phyloP scores from a whole-genome alignment of 2,329 filamentous ascomycete species.

The Calonectria pauciramosa region DNA sequence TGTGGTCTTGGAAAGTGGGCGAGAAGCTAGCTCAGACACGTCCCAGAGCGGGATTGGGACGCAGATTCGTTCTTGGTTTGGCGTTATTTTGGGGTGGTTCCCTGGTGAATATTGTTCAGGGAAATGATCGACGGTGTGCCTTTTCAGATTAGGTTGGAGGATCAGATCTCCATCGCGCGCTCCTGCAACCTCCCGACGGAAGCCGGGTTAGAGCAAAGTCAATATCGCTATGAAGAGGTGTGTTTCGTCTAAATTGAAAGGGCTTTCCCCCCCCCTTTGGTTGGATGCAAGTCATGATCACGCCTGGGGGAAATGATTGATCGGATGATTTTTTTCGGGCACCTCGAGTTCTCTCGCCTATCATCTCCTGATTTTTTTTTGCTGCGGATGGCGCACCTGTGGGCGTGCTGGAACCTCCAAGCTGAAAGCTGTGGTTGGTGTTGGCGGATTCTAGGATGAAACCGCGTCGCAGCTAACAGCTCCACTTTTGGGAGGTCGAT shows the following conservation, averaged over 20 bases:
- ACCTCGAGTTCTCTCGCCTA: too few species aligned
- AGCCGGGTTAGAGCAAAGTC: slow-evolving; percentile 6
- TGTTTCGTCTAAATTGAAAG: neutral
- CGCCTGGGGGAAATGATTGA: neutral
- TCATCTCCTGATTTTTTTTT: neutral
- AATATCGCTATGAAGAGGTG: neutral
- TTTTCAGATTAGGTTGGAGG: slow-evolving; percentile 9
- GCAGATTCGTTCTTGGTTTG: neutral
- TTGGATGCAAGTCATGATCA: neutral
- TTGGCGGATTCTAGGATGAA: slow-evolving; percentile 23
- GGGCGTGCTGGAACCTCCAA: slow-evolving; percentile 6
- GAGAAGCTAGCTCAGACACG: neutral
- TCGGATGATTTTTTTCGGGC: neutral
- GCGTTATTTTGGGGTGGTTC: neutral
- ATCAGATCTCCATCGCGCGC: neutral
- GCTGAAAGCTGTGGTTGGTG: slow-evolving; percentile 12
- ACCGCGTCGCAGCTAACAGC: slow-evolving; percentile 28
- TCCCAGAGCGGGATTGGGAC: neutral
- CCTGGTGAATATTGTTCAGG: neutral
- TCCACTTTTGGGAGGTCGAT: slow-evolving; percentile 28
- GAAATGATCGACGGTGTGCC: slow-evolving; percentile 8
- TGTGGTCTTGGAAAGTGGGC: neutral
- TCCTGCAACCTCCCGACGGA: slow-evolving; percentile 11
- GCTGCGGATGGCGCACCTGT: neutral
- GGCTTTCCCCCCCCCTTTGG: neutral